Evolutionary conservation across 495 filamentous ascomycete species (phyloP), one percentile per base, ranked within the genome.

Genomic region (Bathelium albidoporum): DNA sequence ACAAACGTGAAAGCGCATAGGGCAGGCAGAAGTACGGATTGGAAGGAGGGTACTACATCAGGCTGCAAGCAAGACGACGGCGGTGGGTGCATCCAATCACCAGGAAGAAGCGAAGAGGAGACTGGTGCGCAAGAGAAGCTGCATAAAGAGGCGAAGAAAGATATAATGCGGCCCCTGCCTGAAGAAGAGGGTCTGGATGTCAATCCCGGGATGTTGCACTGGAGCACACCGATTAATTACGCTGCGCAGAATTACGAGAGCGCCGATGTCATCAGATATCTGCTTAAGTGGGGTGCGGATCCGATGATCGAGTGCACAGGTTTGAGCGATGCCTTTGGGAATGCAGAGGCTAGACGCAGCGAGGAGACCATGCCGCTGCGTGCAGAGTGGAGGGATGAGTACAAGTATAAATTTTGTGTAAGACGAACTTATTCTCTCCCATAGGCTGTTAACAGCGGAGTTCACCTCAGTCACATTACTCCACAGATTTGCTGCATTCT

Each of bases 191-290:
- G 49, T 2, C 29, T 55, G 22, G 24, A 55, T 29, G 24, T 55
- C 29, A 55, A 55, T 20, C 22, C 5, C 9, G 29, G 49, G 29
- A 16, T 24, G 49, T 28, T 55, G 49, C 49, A 55, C 24, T 55
- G 49, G 49, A 24, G 49, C 16, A 55, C 49, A 24, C 49, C 49
- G 22, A 55, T 55, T 55, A 55, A 16, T 55, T 55, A 55, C 29
- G 49, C 49, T 1, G 49, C 24, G 1, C 49, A 29, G 49, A 12
- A 29, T 10, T 24, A 12, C 1, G 24, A 55, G 22, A 24, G 49
- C 20, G 24, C 24, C 9, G 49, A 24, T 10, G 49, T 55, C 2
- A 7, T 55, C 22, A 26, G 20, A 7, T 55, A 20, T 12, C 29
- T 55, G 24, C 49, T 55, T 55, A 24, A 55, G 7, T 20, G 49